These are phyloP conservation scores for Candida verbasci DNA, from an alignment of 805 yeast genomes.

Conservation along the genomic window DNA sequence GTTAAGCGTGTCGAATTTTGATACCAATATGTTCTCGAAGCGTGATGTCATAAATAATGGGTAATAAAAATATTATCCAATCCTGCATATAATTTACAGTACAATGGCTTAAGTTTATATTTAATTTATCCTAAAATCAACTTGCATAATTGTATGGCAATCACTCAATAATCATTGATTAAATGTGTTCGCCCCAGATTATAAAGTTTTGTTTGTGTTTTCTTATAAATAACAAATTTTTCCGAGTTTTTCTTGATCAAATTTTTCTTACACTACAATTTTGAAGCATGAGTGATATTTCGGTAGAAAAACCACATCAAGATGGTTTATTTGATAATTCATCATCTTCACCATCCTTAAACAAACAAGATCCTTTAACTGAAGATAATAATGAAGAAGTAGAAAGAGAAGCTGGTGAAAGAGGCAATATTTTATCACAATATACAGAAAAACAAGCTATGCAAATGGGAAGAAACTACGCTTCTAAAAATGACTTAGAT, in stretches of 20 bases:
- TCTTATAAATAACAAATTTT: neutral
- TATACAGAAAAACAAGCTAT: constrained; percentile 60
- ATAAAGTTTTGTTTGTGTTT: no score
- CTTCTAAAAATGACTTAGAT: constrained; percentile 51
- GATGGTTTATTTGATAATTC: constrained; percentile 5
- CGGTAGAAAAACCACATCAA: constrained; percentile 2
- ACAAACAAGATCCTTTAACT: neutral
- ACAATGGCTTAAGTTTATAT: no score
- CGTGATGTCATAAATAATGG: no score
- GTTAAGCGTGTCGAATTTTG: no score
- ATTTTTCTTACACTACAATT: neutral
- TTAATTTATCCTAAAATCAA: no score
- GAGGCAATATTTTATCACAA: constrained; percentile 48
- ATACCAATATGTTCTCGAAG: no score
- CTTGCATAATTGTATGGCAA: no score
- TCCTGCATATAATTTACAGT: no score
- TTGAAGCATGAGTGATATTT: constrained; percentile 2
- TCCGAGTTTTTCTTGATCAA: neutral
- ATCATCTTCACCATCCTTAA: constrained; percentile 1
- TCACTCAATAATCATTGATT: no score
- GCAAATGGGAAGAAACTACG: constrained; percentile 68
- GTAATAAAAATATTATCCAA: no score
- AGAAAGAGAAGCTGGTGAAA: constrained; percentile 19
- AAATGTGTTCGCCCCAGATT: no score
- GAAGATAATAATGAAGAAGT: constrained; percentile 17